Evolutionary conservation across 441 rosid species (phyloP).

Genomic region (Daphne laureola): DNA sequence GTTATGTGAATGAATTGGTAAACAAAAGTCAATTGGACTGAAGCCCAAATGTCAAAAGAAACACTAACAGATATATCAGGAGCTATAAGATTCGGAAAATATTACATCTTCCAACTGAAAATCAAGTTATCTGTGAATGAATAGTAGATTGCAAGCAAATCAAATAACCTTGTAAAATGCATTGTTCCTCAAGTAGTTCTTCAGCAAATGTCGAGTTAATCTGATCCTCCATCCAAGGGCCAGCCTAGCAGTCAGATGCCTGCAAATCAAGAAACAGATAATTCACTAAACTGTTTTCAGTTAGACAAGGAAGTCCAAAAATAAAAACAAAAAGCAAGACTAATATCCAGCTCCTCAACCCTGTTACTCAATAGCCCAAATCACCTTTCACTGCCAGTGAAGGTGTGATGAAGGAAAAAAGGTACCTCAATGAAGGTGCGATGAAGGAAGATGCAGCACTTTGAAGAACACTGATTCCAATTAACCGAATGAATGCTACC

Average conservation of each 20-base stretch:
- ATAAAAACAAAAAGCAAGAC: too few species aligned
- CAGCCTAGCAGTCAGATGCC: slow-evolving; percentile 81
- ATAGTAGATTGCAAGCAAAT: slow-evolving; percentile 10
- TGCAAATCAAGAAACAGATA: slow-evolving; percentile 23
- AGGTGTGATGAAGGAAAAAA: slow-evolving; percentile 88
- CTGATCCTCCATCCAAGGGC: slow-evolving; percentile 98
- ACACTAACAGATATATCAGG: too few species aligned
- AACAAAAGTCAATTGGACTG: too few species aligned
- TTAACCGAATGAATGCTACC: slow-evolving; percentile 70
- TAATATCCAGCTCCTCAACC: too few species aligned
- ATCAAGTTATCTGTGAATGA: too few species aligned
- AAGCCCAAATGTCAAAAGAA: too few species aligned
- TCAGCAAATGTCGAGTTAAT: slow-evolving; percentile 84
- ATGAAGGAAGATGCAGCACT: slow-evolving; percentile 91
- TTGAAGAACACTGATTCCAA: slow-evolving; percentile 89
- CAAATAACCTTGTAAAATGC: slow-evolving; percentile 86
- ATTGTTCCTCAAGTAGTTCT: slow-evolving; percentile 84
- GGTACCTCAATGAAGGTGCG: slow-evolving; percentile 93
- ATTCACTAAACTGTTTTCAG: background rate
- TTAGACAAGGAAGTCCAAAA: background rate
- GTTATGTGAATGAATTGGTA: too few species aligned
- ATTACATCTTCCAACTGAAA: too few species aligned
- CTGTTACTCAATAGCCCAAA: too few species aligned
- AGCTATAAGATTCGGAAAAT: too few species aligned
- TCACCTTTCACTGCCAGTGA: slow-evolving; percentile 17